Base-by-base conservation (phyloP, 1,284 basidiomycete genomes). In the Chiua sp. region DNA sequence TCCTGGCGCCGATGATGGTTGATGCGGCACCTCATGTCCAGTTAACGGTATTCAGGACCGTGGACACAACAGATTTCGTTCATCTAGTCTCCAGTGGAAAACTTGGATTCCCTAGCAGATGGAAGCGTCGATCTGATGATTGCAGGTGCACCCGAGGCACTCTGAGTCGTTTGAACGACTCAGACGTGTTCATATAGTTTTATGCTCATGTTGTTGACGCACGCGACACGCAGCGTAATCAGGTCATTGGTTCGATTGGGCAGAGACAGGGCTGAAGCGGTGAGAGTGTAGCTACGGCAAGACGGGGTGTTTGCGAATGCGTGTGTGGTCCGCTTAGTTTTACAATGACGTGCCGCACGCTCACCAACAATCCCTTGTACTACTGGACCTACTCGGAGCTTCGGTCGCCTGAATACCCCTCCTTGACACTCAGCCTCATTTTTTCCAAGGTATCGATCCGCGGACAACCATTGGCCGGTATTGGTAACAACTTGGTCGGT, bases 171-270 rank as follows among this genome's bases (percentile, higher is more conserved):
- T 26, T 26, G 26, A 26, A 26, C 26, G 26, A 26, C 26, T 26
- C 26, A 26, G 26, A 26, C 26, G 26, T 26, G 26, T 26, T 26
- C 26, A 26, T 32, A 32, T 32, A 12, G 32, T 32, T 32, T 32
- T 12, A 32, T 32, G 32, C 32, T 32, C 32, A 32, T 32, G 7
- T 32, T 32, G 7, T 32, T 32, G 8, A 32, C 32, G 32, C 32
- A 32, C n/a, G 39, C 10, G 10, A 18, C 3, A 20, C 15, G 20
- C 39, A 91, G 92, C 90, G 2, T 94, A 95, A 75, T 87, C 94
- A 0, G 87, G 88, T 0, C 94, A 96, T 72, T 96, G 94, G 93
- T 96, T 96, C 69, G 82, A 95, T 68, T 92, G 91, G 82, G 69
- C 74, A 2, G 82, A 79, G 59, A 80, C 91, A 18, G 96, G 93